Conservation (phyloP, 192 early-diverging fungal species). For the Coemansia sp. region DNA sequence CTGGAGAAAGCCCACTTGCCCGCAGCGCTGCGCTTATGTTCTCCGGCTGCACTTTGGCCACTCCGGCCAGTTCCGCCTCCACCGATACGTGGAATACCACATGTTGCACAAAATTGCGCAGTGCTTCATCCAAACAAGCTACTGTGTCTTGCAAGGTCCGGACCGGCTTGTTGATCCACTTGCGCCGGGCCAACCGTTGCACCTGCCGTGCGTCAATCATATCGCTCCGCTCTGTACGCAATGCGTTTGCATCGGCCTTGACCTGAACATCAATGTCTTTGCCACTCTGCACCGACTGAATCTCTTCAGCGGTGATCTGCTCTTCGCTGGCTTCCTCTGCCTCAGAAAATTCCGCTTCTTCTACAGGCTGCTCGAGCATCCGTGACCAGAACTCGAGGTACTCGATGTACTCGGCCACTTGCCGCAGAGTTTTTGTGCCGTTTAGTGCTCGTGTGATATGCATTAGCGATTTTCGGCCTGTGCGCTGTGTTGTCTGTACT, state of each 20-base stretch:
- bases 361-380: neutral
- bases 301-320: neutral
- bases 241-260: neutral
- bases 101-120: neutral
- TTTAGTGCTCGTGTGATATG: slow-evolving; percentile 21
- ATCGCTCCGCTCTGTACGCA: neutral
- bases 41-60: neutral
- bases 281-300: neutral
- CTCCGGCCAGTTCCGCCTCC: neutral
- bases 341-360: neutral
- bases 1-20: neutral
- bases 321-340: slow-evolving; percentile 6
- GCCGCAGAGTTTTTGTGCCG: slow-evolving; percentile 37
- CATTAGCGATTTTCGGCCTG: slow-evolving; percentile 22
- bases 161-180: too few species aligned
- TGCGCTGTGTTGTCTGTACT: slow-evolving; percentile 15
- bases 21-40: neutral
- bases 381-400: slow-evolving; percentile 29
- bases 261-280: neutral
- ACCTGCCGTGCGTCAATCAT: neutral
- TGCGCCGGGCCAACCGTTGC: too few species aligned
- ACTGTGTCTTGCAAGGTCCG: neutral
- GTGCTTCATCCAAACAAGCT: neutral
- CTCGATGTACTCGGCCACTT: slow-evolving; percentile 47
- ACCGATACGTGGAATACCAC: neutral